Percentiles rank a stretch among this genome's conserved stretches.
Conservation (phyloP, 2,329 filamentous ascomycete genomes). For the Ophiostoma himal-ulmi region DNA sequence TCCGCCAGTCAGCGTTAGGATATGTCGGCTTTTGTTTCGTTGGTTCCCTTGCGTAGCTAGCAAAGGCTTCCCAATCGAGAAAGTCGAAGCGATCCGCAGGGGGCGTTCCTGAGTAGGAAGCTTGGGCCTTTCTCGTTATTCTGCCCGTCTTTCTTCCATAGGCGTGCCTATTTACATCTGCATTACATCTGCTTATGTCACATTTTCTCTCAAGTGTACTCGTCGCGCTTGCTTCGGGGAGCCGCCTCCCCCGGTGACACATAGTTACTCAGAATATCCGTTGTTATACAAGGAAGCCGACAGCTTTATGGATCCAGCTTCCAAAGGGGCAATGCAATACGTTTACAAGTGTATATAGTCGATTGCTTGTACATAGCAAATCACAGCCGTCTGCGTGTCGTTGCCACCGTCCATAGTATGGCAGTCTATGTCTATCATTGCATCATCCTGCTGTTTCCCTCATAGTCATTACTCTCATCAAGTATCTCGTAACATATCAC, state of each 20-base stretch:
- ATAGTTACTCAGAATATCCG: not conserved
- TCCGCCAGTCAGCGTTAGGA: not conserved
- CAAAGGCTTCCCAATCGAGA: not conserved
- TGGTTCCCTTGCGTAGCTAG: not conserved
- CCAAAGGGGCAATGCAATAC: not conserved
- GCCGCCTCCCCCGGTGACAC: not conserved
- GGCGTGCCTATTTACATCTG: not conserved
- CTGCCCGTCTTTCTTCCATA: not conserved
- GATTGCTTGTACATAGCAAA: too few species aligned
- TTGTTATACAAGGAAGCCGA: not conserved
- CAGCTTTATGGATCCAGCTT: not conserved
- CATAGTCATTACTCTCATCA: not conserved
- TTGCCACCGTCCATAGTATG: too few species aligned
- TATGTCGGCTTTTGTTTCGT: not conserved
- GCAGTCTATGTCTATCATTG: not conserved
- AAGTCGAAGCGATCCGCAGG: slow-evolving; percentile 1
- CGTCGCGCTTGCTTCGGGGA: too few species aligned
- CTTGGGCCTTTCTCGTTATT: not conserved
- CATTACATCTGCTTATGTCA: not conserved
- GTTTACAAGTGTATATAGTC: slow-evolving; percentile 1
- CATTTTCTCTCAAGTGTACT: not conserved
- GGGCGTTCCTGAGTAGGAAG: not conserved
- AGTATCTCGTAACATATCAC: not conserved
- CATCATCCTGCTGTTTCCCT: not conserved
- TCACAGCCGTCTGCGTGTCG: too few species aligned